Evolutionary conservation across 2,329 filamentous ascomycete genomes (phyloP).

Genomic region (Akanthomyces uredinophilus): DNA sequence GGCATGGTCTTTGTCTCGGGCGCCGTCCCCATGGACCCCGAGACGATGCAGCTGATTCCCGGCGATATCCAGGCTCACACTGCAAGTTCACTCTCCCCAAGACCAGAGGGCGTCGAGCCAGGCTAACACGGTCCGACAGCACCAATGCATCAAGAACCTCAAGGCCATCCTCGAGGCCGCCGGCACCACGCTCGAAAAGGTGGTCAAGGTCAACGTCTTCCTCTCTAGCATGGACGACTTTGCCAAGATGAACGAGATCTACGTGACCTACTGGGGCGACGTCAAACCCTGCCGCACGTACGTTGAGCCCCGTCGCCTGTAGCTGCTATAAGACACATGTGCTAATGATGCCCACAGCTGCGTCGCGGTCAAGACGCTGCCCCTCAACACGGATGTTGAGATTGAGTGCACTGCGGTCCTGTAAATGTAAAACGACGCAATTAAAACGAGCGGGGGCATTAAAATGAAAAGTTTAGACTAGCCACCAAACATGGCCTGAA

Average conservation of each 20-base stretch:
- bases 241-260: constrained; percentile 68
- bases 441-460: background rate
- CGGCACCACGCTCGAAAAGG: constrained; percentile 57
- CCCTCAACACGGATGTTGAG: constrained; percentile 28
- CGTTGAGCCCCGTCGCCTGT: constrained; percentile 16
- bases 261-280: constrained; percentile 62
- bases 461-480: background rate
- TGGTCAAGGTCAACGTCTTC: constrained; percentile 72
- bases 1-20: constrained; percentile 67
- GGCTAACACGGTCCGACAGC: constrained; percentile 24
- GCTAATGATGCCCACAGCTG: constrained; percentile 21
- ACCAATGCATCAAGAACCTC: constrained; percentile 66
- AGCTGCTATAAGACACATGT: background rate
- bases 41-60: constrained; percentile 52
- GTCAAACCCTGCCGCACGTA: constrained; percentile 42
- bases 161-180: constrained; percentile 64
- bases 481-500: background rate
- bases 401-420: constrained; percentile 29
- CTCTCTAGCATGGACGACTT: constrained; percentile 70
- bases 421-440: constrained; percentile 13
- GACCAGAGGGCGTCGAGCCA: background rate
- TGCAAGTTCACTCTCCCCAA: constrained; percentile 23
- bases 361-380: constrained; percentile 32
- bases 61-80: constrained; percentile 64
- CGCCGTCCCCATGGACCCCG: constrained; percentile 61